phyloP scores from a whole-genome alignment of 2,329 filamentous ascomycete species.

The Stagonosporopsis cucurbitacearum region DNA sequence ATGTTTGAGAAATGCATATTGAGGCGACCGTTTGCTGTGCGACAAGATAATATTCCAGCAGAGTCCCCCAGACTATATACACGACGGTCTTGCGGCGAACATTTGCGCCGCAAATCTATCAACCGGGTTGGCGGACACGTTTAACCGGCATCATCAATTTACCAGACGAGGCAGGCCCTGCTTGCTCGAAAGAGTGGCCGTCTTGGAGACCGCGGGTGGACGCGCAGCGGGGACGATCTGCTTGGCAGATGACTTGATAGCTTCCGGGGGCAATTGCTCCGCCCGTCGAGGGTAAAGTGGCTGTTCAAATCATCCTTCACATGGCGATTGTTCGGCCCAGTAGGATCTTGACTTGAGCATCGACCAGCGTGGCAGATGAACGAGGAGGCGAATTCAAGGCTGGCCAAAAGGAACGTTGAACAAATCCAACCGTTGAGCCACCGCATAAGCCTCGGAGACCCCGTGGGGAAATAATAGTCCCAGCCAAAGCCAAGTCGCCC shows the following conservation, averaged over 20 bases:
- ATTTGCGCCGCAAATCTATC: constrained; percentile 1
- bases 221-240: constrained; percentile 3
- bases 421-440: not conserved
- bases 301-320: not conserved
- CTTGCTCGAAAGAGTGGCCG: constrained; percentile 7
- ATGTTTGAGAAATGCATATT: constrained; percentile 39
- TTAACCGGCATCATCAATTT: constrained; percentile 19
- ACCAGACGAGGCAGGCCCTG: not conserved
- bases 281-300: not conserved
- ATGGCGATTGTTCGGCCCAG: not conserved
- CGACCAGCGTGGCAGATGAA: not conserved
- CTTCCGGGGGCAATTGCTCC: not conserved
- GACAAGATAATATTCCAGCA: constrained; percentile 4
- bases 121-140: constrained; percentile 21
- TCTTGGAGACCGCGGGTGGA: constrained; percentile 17
- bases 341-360: not conserved
- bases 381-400: not conserved
- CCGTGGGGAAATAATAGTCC: constrained; percentile 9
- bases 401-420: not conserved
- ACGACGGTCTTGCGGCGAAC: not conserved
- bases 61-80: constrained; percentile 10
- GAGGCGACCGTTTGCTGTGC: constrained; percentile 2
- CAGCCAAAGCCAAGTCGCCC: constrained; percentile 1
- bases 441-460: not conserved
- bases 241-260: constrained; percentile 2